These are phyloP conservation scores for Hypoxylon trugodes DNA, from an alignment of 495 filamentous ascomycete species.

Conservation along the genomic window DNA sequence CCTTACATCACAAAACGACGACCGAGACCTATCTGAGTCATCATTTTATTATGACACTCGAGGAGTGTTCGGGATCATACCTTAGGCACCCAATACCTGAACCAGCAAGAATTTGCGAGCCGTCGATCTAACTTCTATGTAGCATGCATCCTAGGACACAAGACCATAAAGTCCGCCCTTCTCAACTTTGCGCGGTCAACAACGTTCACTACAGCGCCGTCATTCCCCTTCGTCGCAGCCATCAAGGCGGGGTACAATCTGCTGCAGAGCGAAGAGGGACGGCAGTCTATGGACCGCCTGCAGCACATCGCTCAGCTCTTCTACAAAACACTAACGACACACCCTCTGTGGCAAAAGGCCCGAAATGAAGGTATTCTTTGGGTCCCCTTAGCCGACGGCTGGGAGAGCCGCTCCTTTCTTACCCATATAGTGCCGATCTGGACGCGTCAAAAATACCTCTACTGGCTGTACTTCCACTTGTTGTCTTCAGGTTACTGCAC, in stretches of 20 bases:
- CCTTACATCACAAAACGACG: too few relatives aligned
- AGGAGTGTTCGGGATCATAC: too few relatives aligned
- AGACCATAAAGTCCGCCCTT: neutral
- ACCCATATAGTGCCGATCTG: constrained; percentile 8
- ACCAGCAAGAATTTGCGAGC: too few relatives aligned
- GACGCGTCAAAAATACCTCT: constrained; percentile 1
- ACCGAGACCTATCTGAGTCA: too few relatives aligned
- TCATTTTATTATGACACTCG: too few relatives aligned
- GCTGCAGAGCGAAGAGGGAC: neutral
- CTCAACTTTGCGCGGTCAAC: constrained; percentile 2
- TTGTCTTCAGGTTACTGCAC: neutral
- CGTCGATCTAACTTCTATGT: neutral
- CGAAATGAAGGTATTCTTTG: neutral
- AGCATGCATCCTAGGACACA: constrained; percentile 11
- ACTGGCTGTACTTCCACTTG: constrained; percentile 26
- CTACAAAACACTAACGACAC: constrained; percentile 5
- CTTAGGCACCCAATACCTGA: too few relatives aligned
- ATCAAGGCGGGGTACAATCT: neutral
- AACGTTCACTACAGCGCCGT: constrained; percentile 2
- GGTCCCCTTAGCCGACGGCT: neutral
- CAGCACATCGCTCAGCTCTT: neutral
- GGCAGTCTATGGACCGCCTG: neutral
- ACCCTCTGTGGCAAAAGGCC: neutral
- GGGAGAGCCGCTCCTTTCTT: constrained; percentile 6
- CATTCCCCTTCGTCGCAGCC: neutral